A percentile compares a stretch with the other conserved stretches of the same genome.
Evolutionary conservation across 768 basidiomycete genomes (phyloP).

Genomic region (Boletus rubroflammeus): DNA sequence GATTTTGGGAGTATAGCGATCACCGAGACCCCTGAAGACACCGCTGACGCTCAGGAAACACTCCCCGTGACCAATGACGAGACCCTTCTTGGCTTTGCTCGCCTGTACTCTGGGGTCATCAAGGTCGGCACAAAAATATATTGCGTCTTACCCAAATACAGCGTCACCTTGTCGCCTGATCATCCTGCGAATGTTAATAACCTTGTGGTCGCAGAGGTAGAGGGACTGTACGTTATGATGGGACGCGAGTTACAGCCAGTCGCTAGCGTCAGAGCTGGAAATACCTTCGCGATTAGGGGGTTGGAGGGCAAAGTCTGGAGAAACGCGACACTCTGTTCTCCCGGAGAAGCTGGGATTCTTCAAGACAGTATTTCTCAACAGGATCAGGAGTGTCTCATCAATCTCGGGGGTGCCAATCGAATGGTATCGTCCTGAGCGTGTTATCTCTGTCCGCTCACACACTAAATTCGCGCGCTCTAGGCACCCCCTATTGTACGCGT

Average conservation of each 20-base stretch:
- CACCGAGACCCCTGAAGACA: conserved; percentile 1
- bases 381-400: conserved; percentile 59
- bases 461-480: conserved; percentile 36
- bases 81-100: conserved; percentile 85
- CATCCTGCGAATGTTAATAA: conserved; percentile 69
- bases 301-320: conserved; percentile 88
- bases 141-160: conserved; percentile 87
- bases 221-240: conserved; percentile 95
- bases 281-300: conserved; percentile 90
- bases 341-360: conserved; percentile 43
- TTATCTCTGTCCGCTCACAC: not conserved
- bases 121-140: conserved; percentile 58
- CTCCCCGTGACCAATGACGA: conserved; percentile 38
- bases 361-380: conserved; percentile 31
- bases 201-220: conserved; percentile 57
- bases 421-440: conserved; percentile 40
- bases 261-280: conserved; percentile 80
- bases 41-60: not conserved
- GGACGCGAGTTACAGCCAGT: conserved; percentile 89
- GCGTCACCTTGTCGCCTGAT: conserved; percentile 51
- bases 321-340: conserved; percentile 84
- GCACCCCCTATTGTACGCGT: conserved; percentile 91
- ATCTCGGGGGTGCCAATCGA: conserved; percentile 69
- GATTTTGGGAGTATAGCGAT: conserved; percentile 12
- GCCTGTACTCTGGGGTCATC: conserved; percentile 89